Evolutionary conservation across 768 basidiomycete genomes (phyloP).

Genomic region (Lentinula sp.): DNA sequence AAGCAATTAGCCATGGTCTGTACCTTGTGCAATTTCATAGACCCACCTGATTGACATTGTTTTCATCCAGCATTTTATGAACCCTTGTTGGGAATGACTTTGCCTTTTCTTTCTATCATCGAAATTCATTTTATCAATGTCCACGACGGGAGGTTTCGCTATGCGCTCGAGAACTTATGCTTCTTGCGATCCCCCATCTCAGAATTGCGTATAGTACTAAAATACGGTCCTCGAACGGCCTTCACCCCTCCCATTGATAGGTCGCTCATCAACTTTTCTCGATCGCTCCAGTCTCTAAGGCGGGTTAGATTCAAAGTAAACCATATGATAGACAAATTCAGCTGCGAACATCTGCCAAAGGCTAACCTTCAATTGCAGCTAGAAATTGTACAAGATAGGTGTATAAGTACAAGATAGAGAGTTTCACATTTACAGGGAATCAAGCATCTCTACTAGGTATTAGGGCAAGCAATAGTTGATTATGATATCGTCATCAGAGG

Average conservation of each 20-base stretch:
- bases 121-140: neutral
- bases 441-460: neutral
- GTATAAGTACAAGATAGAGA: neutral
- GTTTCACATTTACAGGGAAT: too few species aligned
- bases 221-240: neutral
- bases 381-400: neutral
- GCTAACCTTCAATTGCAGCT: neutral
- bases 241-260: neutral
- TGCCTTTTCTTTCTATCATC: neutral
- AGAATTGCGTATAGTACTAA: neutral
- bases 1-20: neutral
- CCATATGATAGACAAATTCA: neutral
- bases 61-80: neutral
- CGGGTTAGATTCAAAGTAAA: neutral
- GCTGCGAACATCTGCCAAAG: neutral
- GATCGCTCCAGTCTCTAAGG: neutral
- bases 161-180: neutral
- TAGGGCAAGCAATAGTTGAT: neutral
- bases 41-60: neutral
- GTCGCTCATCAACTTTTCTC: neutral
- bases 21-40: neutral
- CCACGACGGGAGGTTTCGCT: neutral
- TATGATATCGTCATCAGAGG: neutral
- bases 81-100: neutral
- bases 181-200: neutral